A percentile compares a stretch with the other conserved stretches of the same genome.
Conservation (phyloP, 2,329 filamentous ascomycete species). For the Coleophoma cylindrospora region DNA sequence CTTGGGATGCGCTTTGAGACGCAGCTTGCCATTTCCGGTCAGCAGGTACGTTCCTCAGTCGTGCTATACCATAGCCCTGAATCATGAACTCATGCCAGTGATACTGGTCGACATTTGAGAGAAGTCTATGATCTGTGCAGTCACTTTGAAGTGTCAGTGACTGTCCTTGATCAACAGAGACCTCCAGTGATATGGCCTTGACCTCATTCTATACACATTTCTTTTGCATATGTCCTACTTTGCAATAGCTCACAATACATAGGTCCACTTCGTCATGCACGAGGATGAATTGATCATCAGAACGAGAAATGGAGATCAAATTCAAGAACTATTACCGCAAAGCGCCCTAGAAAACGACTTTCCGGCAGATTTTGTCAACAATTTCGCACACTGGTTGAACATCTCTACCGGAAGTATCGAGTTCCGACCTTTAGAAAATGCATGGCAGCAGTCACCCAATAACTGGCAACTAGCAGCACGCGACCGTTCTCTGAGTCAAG, state of each 20-base stretch:
- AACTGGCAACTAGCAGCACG: slow-evolving; percentile 21
- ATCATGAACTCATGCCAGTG: too few species aligned
- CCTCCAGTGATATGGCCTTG: too few species aligned
- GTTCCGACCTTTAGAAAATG: slow-evolving; percentile 12
- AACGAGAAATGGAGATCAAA: neutral
- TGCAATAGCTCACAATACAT: neutral
- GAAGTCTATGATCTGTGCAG: too few species aligned
- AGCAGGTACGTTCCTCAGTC: slow-evolving; percentile 15
- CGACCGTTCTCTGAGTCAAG: slow-evolving; percentile 12
- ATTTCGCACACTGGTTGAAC: slow-evolving; percentile 32
- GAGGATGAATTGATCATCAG: slow-evolving; percentile 22
- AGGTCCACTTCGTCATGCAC: slow-evolving; percentile 26
- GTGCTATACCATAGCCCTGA: too few species aligned
- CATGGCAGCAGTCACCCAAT: slow-evolving; percentile 22
- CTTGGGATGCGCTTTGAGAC: slow-evolving; percentile 31
- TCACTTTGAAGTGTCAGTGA: too few species aligned
- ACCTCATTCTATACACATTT: too few species aligned
- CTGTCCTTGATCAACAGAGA: too few species aligned
- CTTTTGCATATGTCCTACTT: too few species aligned
- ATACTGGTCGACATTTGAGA: too few species aligned
- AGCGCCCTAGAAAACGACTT: neutral
- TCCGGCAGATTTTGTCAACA: slow-evolving; percentile 24
- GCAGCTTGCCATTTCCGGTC: slow-evolving; percentile 16
- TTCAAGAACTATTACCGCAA: slow-evolving; percentile 1
- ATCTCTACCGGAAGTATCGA: slow-evolving; percentile 16